Percentiles rank a stretch among this genome's conserved stretches.
These are phyloP conservation scores for Fusarium stilboides DNA, from an alignment of 2,329 filamentous ascomycete species.

Conservation along the genomic window DNA sequence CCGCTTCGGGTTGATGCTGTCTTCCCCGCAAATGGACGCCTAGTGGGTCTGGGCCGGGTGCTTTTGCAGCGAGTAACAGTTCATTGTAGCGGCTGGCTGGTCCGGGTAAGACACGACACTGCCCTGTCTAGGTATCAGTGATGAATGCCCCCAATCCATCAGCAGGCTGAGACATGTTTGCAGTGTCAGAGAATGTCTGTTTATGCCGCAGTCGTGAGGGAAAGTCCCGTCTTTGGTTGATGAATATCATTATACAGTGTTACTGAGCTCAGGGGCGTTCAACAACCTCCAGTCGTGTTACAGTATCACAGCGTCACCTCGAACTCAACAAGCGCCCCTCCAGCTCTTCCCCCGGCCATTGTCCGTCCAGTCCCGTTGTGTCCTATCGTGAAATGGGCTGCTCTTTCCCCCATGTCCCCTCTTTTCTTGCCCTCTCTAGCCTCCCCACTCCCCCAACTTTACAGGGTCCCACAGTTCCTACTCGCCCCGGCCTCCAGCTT, in stretches of 20 bases:
- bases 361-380: conserved; percentile 13
- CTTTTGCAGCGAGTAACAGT: conserved; percentile 24
- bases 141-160: neutral
- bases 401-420: conserved; percentile 21
- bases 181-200: conserved; percentile 9
- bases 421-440: conserved; percentile 29
- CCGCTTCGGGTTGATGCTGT: conserved; percentile 32
- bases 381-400: conserved; percentile 22
- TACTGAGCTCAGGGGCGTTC: conserved; percentile 25
- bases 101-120: conserved; percentile 2
- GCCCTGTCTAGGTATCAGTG: neutral
- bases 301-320: conserved; percentile 43
- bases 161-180: conserved; percentile 21
- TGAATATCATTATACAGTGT: neutral
- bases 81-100: conserved; percentile 25
- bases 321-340: conserved; percentile 17
- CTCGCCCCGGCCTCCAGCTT: conserved; percentile 21
- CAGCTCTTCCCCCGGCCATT: conserved; percentile 14
- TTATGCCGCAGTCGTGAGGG: neutral
- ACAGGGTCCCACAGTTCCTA: conserved; percentile 36
- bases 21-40: conserved; percentile 42
- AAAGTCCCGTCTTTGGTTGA: neutral
- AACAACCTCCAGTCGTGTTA: conserved; percentile 20
- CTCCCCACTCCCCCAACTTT: conserved; percentile 39
- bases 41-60: conserved; percentile 12